phyloP scores from a whole-genome alignment of 345 rosid genomes.

The Citrus trifoliata region DNA sequence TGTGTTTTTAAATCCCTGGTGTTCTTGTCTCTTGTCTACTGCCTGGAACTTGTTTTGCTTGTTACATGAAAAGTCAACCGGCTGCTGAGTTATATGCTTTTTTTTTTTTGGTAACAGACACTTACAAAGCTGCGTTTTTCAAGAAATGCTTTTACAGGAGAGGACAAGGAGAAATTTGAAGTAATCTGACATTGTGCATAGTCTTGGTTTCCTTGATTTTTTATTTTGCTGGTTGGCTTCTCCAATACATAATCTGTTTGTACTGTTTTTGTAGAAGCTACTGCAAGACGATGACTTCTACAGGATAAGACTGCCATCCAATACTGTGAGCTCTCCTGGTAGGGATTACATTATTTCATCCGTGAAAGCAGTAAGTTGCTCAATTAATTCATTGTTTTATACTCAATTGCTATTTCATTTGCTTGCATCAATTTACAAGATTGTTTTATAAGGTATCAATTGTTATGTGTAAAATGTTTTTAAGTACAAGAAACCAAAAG shows the following conservation, averaged over 20 bases:
- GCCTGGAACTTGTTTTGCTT: not conserved
- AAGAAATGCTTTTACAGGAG: constrained; percentile 56
- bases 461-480: not conserved
- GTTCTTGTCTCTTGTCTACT: not conserved
- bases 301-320: constrained; percentile 85
- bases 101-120: constrained; percentile 38
- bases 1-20: not conserved
- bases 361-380: constrained; percentile 75
- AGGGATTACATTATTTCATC: constrained; percentile 72
- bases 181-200: constrained; percentile 31
- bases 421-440: not conserved
- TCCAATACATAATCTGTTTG: constrained; percentile 6
- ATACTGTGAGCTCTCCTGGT: constrained; percentile 73
- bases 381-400: not conserved
- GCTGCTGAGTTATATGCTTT: not conserved
- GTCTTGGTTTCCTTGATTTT: not conserved
- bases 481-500: not conserved
- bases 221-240: not conserved
- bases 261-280: constrained; percentile 52
- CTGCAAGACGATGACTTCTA: constrained; percentile 79
- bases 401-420: not conserved
- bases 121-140: constrained; percentile 90
- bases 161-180: constrained; percentile 65
- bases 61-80: not conserved
- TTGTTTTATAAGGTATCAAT: not conserved